These are phyloP conservation scores for Jimgerdemannia lactiflua DNA, from an alignment of 192 early-diverging fungal species.

Conservation along the genomic window DNA sequence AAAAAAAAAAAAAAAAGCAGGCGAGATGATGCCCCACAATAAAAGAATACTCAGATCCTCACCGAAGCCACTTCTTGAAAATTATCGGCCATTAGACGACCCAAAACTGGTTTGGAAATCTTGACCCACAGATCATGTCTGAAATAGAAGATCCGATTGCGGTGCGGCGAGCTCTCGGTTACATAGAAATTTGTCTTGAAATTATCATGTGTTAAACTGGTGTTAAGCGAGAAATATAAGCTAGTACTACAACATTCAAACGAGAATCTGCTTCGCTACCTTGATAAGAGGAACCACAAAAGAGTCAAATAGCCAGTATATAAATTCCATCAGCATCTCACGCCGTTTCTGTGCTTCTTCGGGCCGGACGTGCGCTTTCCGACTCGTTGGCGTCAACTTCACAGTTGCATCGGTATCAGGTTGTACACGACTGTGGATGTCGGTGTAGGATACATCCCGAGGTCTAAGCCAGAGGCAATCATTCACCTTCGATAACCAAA, in stretches of 20 bases:
- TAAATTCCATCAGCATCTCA: slow-evolving; percentile 55
- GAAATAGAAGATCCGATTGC: slow-evolving; percentile 71
- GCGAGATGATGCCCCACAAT: no score
- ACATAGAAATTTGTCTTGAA: slow-evolving; percentile 69
- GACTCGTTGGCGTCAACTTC: background rate
- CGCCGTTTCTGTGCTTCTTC: slow-evolving; percentile 43
- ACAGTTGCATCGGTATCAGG: background rate
- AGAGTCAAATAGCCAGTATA: slow-evolving; percentile 65
- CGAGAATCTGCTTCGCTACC: slow-evolving; percentile 23
- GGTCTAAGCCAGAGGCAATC: background rate
- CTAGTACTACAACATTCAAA: no score
- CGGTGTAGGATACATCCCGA: slow-evolving; percentile 5
- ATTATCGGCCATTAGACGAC: slow-evolving; percentile 21
- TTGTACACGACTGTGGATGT: background rate
- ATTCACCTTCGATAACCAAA: background rate
- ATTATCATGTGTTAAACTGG: no score
- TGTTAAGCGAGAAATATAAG: no score
- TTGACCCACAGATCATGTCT: slow-evolving; percentile 72
- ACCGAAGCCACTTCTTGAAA: slow-evolving; percentile 20
- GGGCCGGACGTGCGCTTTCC: slow-evolving; percentile 26
- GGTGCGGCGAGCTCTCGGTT: slow-evolving; percentile 67
- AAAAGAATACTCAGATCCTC: slow-evolving; percentile 11
- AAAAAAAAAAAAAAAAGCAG: no score
- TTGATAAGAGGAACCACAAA: slow-evolving; percentile 59
- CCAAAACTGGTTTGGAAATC: slow-evolving; percentile 45